Conservation (phyloP, 2,329 filamentous ascomycete genomes). For the Chaetomiaceae sp. region DNA sequence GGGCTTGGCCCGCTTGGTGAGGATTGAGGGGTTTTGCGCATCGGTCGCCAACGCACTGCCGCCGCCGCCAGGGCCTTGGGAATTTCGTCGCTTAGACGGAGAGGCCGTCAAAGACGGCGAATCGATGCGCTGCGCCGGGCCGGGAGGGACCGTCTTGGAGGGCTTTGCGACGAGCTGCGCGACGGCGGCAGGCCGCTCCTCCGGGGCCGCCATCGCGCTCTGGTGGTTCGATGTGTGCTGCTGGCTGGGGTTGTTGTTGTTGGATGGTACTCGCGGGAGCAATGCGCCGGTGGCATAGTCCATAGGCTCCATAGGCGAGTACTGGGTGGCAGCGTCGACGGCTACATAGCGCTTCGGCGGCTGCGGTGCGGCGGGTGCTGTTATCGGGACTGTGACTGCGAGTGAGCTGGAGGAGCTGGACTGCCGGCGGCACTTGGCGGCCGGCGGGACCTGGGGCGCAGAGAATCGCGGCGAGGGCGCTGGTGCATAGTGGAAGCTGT, state of each 20-base stretch:
- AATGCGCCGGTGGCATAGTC: constrained; percentile 30
- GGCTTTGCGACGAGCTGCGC: constrained; percentile 13
- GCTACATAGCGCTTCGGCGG: constrained; percentile 38
- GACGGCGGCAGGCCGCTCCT: constrained; percentile 21
- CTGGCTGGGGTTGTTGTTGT: constrained; percentile 24
- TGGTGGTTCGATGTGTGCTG: constrained; percentile 24
- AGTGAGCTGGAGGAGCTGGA: constrained; percentile 35
- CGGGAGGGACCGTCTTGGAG: constrained; percentile 23
- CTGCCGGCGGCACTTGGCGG: constrained; percentile 35
- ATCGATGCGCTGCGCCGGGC: constrained; percentile 17
- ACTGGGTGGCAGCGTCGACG: constrained; percentile 44
- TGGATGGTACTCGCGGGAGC: constrained; percentile 19
- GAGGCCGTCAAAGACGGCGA: constrained; percentile 10
- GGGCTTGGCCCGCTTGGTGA: constrained; percentile 47
- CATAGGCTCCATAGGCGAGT: constrained; percentile 43
- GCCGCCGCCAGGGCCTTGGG: constrained; percentile 31
- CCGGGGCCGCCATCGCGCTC: constrained; percentile 25
- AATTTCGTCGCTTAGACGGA: constrained; percentile 37
- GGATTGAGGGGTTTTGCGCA: constrained; percentile 23
- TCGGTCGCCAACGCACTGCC: constrained; percentile 14
- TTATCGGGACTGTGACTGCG: constrained; percentile 28
- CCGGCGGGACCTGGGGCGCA: constrained; percentile 35
- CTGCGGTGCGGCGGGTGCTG: constrained; percentile 25
- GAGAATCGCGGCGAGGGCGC: constrained; percentile 38
- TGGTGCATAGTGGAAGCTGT: constrained; percentile 42